phyloP scores from a whole-genome alignment of 176 grass and related monocot species.

The Oryza meridionalis region DNA sequence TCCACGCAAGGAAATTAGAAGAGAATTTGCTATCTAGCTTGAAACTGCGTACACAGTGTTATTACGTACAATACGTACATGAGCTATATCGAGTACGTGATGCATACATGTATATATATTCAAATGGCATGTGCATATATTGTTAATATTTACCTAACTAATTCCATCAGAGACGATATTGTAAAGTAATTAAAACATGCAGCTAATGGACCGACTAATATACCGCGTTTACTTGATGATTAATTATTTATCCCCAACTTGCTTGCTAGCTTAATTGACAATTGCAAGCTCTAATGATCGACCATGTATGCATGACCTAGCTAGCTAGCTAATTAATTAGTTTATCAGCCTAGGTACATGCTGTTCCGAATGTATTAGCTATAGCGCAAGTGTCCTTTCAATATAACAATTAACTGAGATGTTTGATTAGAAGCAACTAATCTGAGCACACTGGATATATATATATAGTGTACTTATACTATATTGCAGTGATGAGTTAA shows the following conservation, averaged over 20 bases:
- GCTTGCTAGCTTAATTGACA: background rate
- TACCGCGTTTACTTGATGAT: background rate
- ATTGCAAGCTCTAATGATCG: background rate
- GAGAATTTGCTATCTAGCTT: background rate
- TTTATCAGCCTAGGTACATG: background rate
- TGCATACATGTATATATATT: background rate
- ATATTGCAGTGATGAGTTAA: background rate
- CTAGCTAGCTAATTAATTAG: background rate
- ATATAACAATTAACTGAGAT: background rate
- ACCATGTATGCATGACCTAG: background rate
- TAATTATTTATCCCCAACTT: background rate
- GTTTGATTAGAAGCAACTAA: slow-evolving; percentile 36
- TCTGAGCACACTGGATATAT: background rate
- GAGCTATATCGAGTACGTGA: background rate
- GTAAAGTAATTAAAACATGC: slow-evolving; percentile 5
- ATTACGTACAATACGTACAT: slow-evolving; percentile 8
- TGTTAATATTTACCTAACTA: background rate
- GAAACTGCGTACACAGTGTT: background rate
- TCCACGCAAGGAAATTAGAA: background rate
- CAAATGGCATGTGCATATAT: background rate
- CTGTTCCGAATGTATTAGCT: background rate
- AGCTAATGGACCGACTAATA: background rate
- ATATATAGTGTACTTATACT: background rate
- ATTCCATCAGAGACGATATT: slow-evolving; percentile 5
- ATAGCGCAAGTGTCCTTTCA: slow-evolving; percentile 17